Evolutionary conservation across 331 rosid genomes (phyloP), one percentile per base, ranked within the genome.

Genomic region (Telfairia occidentalis): DNA sequence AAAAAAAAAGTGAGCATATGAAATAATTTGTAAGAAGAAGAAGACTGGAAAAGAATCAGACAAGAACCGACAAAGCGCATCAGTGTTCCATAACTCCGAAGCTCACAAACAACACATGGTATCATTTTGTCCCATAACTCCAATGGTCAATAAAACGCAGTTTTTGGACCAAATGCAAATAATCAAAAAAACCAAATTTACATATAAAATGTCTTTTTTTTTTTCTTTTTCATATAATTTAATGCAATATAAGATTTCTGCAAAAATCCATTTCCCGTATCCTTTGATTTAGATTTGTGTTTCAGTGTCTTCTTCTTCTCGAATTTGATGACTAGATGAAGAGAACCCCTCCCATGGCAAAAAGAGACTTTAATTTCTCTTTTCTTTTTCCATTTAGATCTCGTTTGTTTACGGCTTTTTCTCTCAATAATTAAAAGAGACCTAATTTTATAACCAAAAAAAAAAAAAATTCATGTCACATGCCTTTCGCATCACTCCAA

Each of bases 221-320:
- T n/a, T n/a, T n/a, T n/a, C n/a, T n/a, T n/a, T n/a, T n/a, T n/a
- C 45, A 63, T 63, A 0, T 35, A 15, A 7, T 61, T 61, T 32
- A 63, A 63, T 63, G 1, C 28, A 30, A 60, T 26, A 1, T 7
- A 59, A 60, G 42, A 60, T 30, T 30, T 60, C 3, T 13, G 26
- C 5, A 15, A 63, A 63, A 69, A 69, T 43, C 74, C 74, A 69
- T 21, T 42, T 42, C 70, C 70, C 70, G 34, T 63, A 63, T 63
- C 71, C 55, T 24, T 43, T 26, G 21, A 42, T 69, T 10, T 43
- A 69, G 74, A 69, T 69, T 43, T 43, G 74, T 13, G 21, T 21
- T 29, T 58, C 35, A 3, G 11, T 57, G 64, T 11, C 35, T 26
- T 60, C 23, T 59, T 59, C 11, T 59, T 60, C 67, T 57, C 38